Conservation (phyloP, 352 stramenopile genomes). For the Pythium chondricola region DNA sequence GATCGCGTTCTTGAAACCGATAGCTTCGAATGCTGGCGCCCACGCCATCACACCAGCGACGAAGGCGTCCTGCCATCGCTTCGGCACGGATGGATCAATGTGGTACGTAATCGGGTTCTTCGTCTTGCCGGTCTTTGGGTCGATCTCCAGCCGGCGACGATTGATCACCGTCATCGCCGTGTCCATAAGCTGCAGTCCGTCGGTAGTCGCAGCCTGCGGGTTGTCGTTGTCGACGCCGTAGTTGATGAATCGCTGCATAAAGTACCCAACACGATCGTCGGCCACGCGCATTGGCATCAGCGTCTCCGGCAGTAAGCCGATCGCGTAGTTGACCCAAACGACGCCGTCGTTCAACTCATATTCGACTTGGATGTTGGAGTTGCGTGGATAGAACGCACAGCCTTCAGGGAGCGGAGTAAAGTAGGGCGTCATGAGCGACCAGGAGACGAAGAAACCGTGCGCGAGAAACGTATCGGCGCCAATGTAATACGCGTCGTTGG, state of each 20-base stretch:
- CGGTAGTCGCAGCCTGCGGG: constrained; percentile 15
- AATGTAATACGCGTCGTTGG: constrained; percentile 45
- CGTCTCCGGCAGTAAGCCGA: constrained; percentile 60
- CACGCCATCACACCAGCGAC: constrained; percentile 65
- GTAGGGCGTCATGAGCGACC: constrained; percentile 31
- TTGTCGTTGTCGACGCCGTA: constrained; percentile 41
- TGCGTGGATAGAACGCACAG: constrained; percentile 47
- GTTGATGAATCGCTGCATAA: constrained; percentile 52
- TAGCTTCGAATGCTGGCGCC: constrained; percentile 64
- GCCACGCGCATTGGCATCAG: constrained; percentile 44
- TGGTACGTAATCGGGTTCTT: constrained; percentile 68
- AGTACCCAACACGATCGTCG: constrained; percentile 82
- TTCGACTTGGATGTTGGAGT: constrained; percentile 66
- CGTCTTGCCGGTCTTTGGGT: constrained; percentile 26
- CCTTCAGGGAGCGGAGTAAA: constrained; percentile 22
- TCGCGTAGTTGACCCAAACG: constrained; percentile 58
- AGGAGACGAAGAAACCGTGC: constrained; percentile 76
- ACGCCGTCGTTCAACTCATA: constrained; percentile 59
- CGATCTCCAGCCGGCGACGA: constrained; percentile 48
- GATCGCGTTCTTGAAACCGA: constrained; percentile 70
- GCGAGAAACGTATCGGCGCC: constrained; percentile 41
- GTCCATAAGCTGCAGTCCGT: constrained; percentile 51
- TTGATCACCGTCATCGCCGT: constrained; percentile 62
- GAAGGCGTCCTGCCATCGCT: constrained; percentile 58
- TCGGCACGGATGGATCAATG: constrained; percentile 78